Conservation (phyloP, 1,284 basidiomycete genomes). For the Hymenochaete sp. region DNA sequence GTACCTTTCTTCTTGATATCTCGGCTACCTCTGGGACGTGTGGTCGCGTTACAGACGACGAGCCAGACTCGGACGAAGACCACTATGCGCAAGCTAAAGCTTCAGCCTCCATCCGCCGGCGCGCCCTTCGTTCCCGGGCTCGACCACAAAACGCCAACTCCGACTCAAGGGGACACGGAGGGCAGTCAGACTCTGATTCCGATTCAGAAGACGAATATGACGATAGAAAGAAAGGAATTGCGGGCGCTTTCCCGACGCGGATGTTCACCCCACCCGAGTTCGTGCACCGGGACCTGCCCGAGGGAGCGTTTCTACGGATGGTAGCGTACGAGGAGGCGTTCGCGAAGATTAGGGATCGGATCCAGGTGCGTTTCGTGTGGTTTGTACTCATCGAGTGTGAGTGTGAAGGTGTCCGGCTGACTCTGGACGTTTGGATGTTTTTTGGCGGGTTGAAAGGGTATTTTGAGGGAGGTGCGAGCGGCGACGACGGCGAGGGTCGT, state of each 20-base stretch:
- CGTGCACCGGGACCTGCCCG: conserved; percentile 31
- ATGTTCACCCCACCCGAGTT: conserved; percentile 17
- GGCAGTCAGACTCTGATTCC: no score
- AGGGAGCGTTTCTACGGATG: conserved; percentile 37
- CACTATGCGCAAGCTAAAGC: no score
- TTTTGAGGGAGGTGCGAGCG: conserved; percentile 36
- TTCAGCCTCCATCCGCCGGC: no score
- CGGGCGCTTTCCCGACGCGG: conserved; percentile 18
- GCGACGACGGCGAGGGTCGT: conserved; percentile 36
- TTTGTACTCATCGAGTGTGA: not conserved
- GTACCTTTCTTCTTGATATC: not conserved
- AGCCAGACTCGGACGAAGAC: no score
- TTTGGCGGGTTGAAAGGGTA: conserved; percentile 27
- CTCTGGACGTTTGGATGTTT: not conserved
- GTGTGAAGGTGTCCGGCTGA: not conserved
- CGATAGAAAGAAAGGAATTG: not conserved
- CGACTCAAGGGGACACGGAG: no score
- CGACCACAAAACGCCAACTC: no score
- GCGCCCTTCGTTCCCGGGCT: no score
- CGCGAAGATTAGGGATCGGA: conserved; percentile 37
- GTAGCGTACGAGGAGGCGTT: conserved; percentile 41
- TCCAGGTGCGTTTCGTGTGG: conserved; percentile 32
- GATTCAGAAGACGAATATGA: conserved; percentile 18
- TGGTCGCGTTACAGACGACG: not conserved
- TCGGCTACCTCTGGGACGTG: not conserved